These are phyloP conservation scores for Penicillium odoratum DNA, from an alignment of 495 filamentous ascomycete genomes.

Conservation along the genomic window DNA sequence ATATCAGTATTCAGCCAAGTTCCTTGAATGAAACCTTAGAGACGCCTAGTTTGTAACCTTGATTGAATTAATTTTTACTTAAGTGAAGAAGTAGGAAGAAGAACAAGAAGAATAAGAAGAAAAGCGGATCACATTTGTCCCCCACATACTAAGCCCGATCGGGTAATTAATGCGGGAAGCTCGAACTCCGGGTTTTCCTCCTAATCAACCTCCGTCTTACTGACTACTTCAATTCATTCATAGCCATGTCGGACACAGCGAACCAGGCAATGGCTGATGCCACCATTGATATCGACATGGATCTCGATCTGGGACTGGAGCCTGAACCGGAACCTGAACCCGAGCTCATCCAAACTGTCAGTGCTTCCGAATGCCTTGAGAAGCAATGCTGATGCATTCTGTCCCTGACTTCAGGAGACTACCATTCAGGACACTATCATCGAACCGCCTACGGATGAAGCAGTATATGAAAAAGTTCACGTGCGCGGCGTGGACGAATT, in stretches of 20 bases:
- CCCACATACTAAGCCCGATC: constrained; percentile 23
- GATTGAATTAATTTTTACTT: too few relatives aligned
- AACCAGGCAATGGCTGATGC: constrained; percentile 28
- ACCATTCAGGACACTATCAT: constrained; percentile 20
- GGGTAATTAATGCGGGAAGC: constrained; percentile 18
- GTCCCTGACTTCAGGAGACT: constrained; percentile 23
- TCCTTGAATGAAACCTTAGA: too few relatives aligned
- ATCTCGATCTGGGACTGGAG: constrained; percentile 60
- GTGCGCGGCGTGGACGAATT: constrained; percentile 80
- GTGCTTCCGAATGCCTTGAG: constrained; percentile 11
- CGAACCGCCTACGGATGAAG: constrained; percentile 35
- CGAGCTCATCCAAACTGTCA: constrained; percentile 39
- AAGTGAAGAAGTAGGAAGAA: neutral
- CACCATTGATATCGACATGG: constrained; percentile 77
- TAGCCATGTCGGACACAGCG: constrained; percentile 6
- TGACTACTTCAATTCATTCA: neutral
- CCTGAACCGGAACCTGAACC: constrained; percentile 47
- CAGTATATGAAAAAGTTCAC: constrained; percentile 66
- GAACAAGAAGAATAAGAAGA: neutral
- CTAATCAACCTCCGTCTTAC: neutral
- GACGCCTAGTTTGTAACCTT: too few relatives aligned
- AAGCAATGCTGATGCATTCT: neutral
- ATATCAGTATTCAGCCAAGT: neutral
- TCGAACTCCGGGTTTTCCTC: constrained; percentile 10
- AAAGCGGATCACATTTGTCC: neutral